Evolutionary conservation across 192 early-diverging fungal genomes (phyloP).

Genomic region (Coemansia sp.): DNA sequence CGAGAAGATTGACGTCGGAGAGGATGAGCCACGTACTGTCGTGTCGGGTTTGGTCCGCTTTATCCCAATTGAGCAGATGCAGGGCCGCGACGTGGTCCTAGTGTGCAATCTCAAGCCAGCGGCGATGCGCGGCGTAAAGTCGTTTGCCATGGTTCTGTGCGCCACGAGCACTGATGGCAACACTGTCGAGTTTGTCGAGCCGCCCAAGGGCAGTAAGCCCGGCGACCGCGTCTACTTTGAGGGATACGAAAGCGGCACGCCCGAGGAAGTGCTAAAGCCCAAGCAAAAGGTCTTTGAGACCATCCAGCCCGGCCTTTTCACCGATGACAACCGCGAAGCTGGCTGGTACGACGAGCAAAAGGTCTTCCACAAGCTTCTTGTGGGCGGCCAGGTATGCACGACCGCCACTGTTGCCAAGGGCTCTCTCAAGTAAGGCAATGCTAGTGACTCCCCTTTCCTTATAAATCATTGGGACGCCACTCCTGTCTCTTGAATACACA

Average conservation of each 20-base stretch:
- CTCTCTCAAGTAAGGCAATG: constrained; percentile 63
- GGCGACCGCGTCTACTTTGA: constrained; percentile 93
- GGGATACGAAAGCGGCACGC: constrained; percentile 78
- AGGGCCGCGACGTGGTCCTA: constrained; percentile 67
- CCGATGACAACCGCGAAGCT: constrained; percentile 67
- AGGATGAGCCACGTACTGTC: constrained; percentile 80
- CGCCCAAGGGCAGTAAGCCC: constrained; percentile 80
- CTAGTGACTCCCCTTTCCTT: not conserved
- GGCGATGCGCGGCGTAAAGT: constrained; percentile 92
- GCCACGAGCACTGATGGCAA: constrained; percentile 81
- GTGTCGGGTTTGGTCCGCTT: constrained; percentile 93
- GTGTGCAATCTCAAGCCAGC: constrained; percentile 96
- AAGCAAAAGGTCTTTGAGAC: constrained; percentile 99
- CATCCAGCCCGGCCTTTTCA: constrained; percentile 86
- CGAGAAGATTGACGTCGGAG: constrained; percentile 91
- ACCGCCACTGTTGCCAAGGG: constrained; percentile 66
- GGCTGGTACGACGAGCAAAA: constrained; percentile 62
- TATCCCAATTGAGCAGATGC: constrained; percentile 89
- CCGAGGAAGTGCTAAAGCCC: constrained; percentile 91
- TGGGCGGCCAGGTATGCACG: constrained; percentile 56
- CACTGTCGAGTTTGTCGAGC: constrained; percentile 90
- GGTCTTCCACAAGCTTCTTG: constrained; percentile 56
- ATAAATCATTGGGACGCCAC: not conserved
- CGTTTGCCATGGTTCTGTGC: constrained; percentile 93
- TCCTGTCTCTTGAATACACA: not conserved